A percentile compares a stretch with the other conserved stretches of the same genome.
Conservation (phyloP, 108 stramenopile genomes). For the Skeletonema marinoi region DNA sequence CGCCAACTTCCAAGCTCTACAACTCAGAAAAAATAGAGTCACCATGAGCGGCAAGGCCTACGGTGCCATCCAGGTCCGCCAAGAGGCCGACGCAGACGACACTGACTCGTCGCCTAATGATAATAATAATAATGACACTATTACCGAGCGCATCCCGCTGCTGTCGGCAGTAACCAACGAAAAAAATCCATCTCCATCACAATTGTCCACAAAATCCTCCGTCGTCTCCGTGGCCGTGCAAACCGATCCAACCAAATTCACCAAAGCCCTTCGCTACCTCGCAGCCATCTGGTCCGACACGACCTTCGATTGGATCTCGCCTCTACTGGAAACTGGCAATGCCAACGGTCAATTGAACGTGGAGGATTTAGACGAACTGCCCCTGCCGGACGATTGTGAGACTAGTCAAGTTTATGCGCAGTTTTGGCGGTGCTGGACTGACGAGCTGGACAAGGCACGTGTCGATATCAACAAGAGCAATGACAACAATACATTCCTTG, state of each 20-base stretch:
- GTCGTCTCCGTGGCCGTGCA: not conserved
- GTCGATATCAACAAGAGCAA: not conserved
- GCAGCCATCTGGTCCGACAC: conserved; percentile 50
- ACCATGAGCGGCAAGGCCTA: conserved; percentile 35
- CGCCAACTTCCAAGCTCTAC: no score
- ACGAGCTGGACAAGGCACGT: conserved; percentile 40
- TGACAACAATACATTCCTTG: not conserved
- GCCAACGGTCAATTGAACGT: conserved; percentile 65
- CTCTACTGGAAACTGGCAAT: conserved; percentile 70
- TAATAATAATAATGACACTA: not conserved
- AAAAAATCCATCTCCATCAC: not conserved
- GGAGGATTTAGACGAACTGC: conserved; percentile 64
- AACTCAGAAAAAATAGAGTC: no score
- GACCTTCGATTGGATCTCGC: conserved; percentile 77
- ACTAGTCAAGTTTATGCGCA: conserved; percentile 44
- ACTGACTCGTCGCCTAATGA: not conserved
- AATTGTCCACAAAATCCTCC: not conserved
- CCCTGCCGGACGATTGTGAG: conserved; percentile 62
- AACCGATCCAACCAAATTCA: not conserved
- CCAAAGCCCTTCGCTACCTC: not conserved
- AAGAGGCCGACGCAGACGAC: conserved; percentile 3
- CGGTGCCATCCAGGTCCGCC: conserved; percentile 30
- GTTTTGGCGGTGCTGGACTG: conserved; percentile 63
- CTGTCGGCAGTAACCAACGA: not conserved
- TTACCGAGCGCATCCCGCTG: not conserved